Evolutionary conservation across 371 early-diverging fungal genomes (phyloP).

Genomic region (Thermomucor indicae-seudaticae): DNA sequence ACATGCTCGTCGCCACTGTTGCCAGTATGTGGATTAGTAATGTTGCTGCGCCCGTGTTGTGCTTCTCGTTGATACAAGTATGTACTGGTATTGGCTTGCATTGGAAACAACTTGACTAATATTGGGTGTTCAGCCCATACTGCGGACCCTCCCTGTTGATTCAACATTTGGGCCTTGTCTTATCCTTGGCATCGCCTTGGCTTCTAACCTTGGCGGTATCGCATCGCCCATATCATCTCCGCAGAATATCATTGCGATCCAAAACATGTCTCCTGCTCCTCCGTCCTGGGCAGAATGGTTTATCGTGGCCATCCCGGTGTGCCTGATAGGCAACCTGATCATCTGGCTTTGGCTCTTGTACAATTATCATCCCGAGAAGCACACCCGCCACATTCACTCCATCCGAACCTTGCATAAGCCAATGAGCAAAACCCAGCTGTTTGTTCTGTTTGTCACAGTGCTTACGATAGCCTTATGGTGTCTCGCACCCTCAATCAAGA

Average conservation of each 20-base stretch:
- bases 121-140: conserved; percentile 48
- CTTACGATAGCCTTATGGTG: conserved; percentile 82
- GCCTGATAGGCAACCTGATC: conserved; percentile 57
- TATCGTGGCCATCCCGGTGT: conserved; percentile 55
- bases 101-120: no score
- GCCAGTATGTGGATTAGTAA: conserved; percentile 97
- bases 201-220: conserved; percentile 82
- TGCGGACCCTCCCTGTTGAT: conserved; percentile 67
- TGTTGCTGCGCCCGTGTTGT: conserved; percentile 97
- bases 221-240: conserved; percentile 82
- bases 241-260: conserved; percentile 74
- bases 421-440: conserved; percentile 57
- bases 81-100: not conserved
- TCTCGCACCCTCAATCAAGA: conserved; percentile 54
- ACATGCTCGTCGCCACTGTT: conserved; percentile 93
- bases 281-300: conserved; percentile 73
- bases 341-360: conserved; percentile 64
- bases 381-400: conserved; percentile 51
- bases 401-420: conserved; percentile 54
- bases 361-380: conserved; percentile 61
- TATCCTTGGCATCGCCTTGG: conserved; percentile 82
- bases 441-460: conserved; percentile 56
- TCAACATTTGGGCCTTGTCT: conserved; percentile 66
- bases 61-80: conserved; percentile 85
- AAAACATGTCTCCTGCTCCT: conserved; percentile 65